Base-by-base conservation (phyloP, 1,284 basidiomycete genomes). In the Schizophyllum commune region DNA sequence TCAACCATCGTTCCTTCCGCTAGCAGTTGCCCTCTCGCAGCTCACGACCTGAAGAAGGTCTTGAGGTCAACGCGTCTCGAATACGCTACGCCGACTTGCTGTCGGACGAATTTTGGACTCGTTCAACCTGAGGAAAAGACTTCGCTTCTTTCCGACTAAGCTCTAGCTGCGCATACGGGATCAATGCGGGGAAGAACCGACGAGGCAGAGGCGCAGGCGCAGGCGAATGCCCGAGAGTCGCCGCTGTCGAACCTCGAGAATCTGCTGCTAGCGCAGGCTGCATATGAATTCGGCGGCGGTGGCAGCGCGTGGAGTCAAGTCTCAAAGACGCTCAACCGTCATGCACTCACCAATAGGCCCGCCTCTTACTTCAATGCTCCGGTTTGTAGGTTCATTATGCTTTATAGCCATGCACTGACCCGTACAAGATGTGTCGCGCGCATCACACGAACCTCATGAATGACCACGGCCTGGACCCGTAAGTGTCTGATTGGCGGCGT, bases 181-280 rank as follows among this genome's bases (percentile, higher is more conserved):
- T 27, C 2, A 17, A 47, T 17, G 39, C 39, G 39, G 13, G 39
- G 39, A 17, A 11, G 39, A 17, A 47, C 39, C 9, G 39, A 47
- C 39, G 39, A 47, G 17, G 39, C 39, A 17, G 39, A 47, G 39
- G 39, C 39, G 39, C 39, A 47, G 39, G 39, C 39, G 39, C 39
- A 47, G 39, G 39, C 39, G 13, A 47, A 47, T 17, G 39, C 39
- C 9, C 39, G 39, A 11, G 39, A 47, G 39, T 47, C 39, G 39
- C 39, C 39, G 39, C 73, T 86, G 61, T 78, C 72, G 60, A 81
- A 77, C 62, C 71, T 87, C 54, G 89, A 92, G 72, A 75, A 79
- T 56, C 86, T 96, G 58, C 73, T 96, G 39, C 81, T 96, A 58
- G 83, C 92, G 2, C 93, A 96, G 74, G 88, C 91, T 0, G 87